phyloP scores from a whole-genome alignment of 169 alveolate species.

The Plasmodium sp. region DNA sequence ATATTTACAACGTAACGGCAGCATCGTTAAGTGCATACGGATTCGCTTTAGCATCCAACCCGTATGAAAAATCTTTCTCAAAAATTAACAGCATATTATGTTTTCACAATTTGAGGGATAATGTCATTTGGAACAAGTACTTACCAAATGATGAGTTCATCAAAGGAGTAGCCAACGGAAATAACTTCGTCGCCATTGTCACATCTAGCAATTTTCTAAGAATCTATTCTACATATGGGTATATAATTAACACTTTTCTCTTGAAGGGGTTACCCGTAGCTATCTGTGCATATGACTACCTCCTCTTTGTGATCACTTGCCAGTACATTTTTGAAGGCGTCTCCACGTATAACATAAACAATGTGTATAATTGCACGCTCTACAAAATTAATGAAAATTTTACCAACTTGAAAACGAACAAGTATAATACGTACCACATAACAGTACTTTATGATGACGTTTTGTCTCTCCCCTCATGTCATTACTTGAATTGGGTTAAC shows the following conservation, averaged over 20 bases:
- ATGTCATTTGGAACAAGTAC: constrained; percentile 66
- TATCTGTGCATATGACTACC: constrained; percentile 71
- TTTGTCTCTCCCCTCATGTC: constrained; percentile 71
- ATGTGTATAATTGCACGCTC: constrained; percentile 63
- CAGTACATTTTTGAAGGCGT: constrained; percentile 65
- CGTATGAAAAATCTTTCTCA: constrained; percentile 47
- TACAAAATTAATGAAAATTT: constrained; percentile 71
- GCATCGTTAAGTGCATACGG: constrained; percentile 74
- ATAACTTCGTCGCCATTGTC: constrained; percentile 73
- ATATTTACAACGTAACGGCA: constrained; percentile 68
- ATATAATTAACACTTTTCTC: constrained; percentile 59
- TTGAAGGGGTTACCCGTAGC: constrained; percentile 74
- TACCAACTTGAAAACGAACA: constrained; percentile 45
- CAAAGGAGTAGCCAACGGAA: constrained; percentile 76
- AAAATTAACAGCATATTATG: constrained; percentile 58
- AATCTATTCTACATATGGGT: constrained; percentile 69
- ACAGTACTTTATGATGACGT: constrained; percentile 54
- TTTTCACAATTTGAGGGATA: constrained; percentile 72
- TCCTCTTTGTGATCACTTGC: constrained; percentile 60
- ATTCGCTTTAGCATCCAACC: constrained; percentile 74
- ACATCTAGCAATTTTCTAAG: constrained; percentile 70
- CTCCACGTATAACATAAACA: constrained; percentile 39
- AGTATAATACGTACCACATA: constrained; percentile 73
- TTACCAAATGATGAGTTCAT: constrained; percentile 62
- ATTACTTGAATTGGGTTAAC: constrained; percentile 65